Evolutionary conservation across 2,329 filamentous ascomycete genomes (phyloP).

Genomic region (Verticillium dahliae): DNA sequence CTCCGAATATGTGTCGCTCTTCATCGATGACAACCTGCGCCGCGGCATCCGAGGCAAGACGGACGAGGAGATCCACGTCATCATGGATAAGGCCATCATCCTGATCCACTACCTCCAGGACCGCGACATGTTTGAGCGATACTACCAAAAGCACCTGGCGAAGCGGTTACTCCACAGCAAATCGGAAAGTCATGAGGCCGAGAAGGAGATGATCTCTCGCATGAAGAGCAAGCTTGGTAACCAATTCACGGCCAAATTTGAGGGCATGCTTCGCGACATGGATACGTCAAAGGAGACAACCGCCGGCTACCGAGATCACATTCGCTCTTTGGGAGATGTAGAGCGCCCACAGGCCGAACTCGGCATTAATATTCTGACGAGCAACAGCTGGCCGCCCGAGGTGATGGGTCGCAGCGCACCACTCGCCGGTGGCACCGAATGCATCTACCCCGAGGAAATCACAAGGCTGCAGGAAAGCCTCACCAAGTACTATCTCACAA

Average conservation of each 20-base stretch:
- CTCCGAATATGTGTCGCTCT: constrained; percentile 90
- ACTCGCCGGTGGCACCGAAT: constrained; percentile 43
- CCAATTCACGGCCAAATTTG: constrained; percentile 85
- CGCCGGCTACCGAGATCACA: constrained; percentile 66
- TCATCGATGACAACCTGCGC: constrained; percentile 95
- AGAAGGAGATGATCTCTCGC: constrained; percentile 90
- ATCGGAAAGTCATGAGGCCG: constrained; percentile 83
- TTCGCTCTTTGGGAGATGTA: constrained; percentile 42
- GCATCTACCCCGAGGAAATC: constrained; percentile 70
- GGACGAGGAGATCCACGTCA: constrained; percentile 74
- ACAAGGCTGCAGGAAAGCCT: constrained; percentile 76
- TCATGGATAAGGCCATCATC: constrained; percentile 84
- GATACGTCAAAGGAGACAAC: constrained; percentile 79
- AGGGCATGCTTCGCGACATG: constrained; percentile 98
- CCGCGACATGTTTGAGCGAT: constrained; percentile 91
- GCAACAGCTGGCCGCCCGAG: constrained; percentile 92
- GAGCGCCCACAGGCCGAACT: constrained; percentile 66
- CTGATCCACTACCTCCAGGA: constrained; percentile 84
- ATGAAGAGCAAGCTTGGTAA: constrained; percentile 98
- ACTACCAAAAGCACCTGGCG: constrained; percentile 96
- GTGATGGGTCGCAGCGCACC: constrained; percentile 62
- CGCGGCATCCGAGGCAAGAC: constrained; percentile 90
- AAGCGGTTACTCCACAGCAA: constrained; percentile 82
- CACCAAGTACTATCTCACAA: constrained; percentile 79
- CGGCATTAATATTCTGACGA: constrained; percentile 78